These are phyloP conservation scores for Oldenlandia corymbosa DNA, from an alignment of 257 asterid species.

Conservation along the genomic window DNA sequence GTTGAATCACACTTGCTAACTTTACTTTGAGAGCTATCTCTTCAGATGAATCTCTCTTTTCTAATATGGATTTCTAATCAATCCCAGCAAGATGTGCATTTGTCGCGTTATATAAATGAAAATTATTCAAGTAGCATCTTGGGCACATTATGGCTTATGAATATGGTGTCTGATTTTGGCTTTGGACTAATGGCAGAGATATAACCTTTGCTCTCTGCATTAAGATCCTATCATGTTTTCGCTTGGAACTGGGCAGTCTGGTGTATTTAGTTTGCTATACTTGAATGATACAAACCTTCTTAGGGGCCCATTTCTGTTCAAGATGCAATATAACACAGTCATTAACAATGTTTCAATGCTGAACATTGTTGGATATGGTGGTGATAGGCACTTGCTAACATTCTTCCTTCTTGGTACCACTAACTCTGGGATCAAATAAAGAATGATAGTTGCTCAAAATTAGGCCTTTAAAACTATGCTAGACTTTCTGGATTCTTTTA, in stretches of 20 bases:
- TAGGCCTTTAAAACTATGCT: not conserved
- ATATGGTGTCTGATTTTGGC: not conserved
- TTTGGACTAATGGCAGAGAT: not conserved
- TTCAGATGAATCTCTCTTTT: not conserved
- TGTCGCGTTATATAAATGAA: not conserved
- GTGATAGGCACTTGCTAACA: no score
- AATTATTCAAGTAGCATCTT: not conserved
- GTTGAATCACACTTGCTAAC: no score
- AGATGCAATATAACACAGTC: no score
- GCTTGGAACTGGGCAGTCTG: not conserved
- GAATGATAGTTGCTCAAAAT: no score
- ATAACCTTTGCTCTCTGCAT: not conserved
- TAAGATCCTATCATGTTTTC: not conserved
- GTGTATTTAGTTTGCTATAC: not conserved
- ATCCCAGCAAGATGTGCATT: not conserved
- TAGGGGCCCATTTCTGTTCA: not conserved
- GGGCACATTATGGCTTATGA: no score
- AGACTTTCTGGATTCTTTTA: not conserved
- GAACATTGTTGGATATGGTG: not conserved
- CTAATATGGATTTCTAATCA: not conserved
- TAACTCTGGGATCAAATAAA: no score
- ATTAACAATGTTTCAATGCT: not conserved
- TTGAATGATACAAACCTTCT: not conserved
- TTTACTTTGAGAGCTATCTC: no score
- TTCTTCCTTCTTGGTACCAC: no score